Conservation (phyloP, 75 land plant species). For the Adiantum capillusveneris region DNA sequence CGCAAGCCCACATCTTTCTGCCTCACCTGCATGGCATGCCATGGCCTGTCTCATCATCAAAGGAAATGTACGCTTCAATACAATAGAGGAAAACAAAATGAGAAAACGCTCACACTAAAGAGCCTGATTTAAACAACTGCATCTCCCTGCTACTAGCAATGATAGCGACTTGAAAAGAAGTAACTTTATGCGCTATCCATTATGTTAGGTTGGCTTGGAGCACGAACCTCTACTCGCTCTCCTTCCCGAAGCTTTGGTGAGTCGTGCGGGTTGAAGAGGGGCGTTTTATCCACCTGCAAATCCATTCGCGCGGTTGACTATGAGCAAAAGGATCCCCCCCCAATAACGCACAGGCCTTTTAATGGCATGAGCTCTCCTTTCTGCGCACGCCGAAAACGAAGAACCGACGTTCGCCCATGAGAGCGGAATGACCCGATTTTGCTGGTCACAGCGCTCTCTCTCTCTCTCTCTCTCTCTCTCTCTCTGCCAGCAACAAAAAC, state of each 20-base stretch:
- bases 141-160: background rate
- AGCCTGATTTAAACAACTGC: no score
- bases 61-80: no score
- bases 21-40: slow-evolving; percentile 6
- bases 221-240: slow-evolving; percentile 3
- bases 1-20: slow-evolving; percentile 9
- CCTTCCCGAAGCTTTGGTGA: background rate
- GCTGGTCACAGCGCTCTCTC: no score
- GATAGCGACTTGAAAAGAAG: background rate
- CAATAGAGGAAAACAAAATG: no score
- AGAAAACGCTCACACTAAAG: no score
- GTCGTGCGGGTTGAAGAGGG: background rate
- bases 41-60: background rate
- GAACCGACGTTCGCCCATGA: no score
- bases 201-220: background rate
- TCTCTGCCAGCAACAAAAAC: no score
- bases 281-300: background rate
- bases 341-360: background rate
- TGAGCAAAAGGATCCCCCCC: background rate
- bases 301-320: background rate
- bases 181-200: background rate
- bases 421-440: no score
- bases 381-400: no score
- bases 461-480: no score
- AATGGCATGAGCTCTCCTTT: no score